Percentiles rank a stretch among this genome's conserved stretches.
phyloP scores from a whole-genome alignment of 2,329 filamentous ascomycete genomes.

The Fonsecaea pedrosoi region DNA sequence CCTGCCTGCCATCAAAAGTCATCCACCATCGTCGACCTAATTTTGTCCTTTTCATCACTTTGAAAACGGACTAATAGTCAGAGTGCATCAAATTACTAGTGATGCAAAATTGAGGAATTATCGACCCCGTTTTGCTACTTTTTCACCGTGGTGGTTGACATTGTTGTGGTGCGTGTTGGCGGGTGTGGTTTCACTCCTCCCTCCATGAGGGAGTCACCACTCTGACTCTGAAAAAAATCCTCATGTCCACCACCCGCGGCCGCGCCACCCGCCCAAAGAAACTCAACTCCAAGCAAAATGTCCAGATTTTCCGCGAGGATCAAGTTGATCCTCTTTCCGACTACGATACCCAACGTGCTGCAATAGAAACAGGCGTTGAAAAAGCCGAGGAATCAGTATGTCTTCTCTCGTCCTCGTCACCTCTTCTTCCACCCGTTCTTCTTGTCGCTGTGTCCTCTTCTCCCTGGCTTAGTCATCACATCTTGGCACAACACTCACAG shows the following conservation, averaged over 20 bases:
- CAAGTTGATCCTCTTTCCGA: constrained; percentile 88
- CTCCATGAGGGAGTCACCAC: constrained; percentile 29
- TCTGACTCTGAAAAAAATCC: constrained; percentile 17
- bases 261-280: constrained; percentile 65
- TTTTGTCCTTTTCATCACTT: constrained; percentile 59
- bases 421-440: constrained; percentile 14
- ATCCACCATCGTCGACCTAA: constrained; percentile 58
- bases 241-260: constrained; percentile 40
- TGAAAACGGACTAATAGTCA: constrained; percentile 56
- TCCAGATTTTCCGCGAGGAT: constrained; percentile 85
- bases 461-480: constrained; percentile 30
- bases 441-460: constrained; percentile 32
- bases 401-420: constrained; percentile 44
- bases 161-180: constrained; percentile 10
- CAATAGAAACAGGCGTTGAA: constrained; percentile 94
- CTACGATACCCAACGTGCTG: constrained; percentile 80
- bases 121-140: constrained; percentile 22
- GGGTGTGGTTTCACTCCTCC: constrained; percentile 11
- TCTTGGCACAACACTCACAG: constrained; percentile 34
- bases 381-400: constrained; percentile 96
- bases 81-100: constrained; percentile 65
- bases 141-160: constrained; percentile 10
- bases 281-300: constrained; percentile 85
- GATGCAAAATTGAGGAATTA: constrained; percentile 68
- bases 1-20: constrained; percentile 25